These are phyloP conservation scores for Centaurea solstitialis DNA, from an alignment of 129 eudicot genomes.

Conservation along the genomic window DNA sequence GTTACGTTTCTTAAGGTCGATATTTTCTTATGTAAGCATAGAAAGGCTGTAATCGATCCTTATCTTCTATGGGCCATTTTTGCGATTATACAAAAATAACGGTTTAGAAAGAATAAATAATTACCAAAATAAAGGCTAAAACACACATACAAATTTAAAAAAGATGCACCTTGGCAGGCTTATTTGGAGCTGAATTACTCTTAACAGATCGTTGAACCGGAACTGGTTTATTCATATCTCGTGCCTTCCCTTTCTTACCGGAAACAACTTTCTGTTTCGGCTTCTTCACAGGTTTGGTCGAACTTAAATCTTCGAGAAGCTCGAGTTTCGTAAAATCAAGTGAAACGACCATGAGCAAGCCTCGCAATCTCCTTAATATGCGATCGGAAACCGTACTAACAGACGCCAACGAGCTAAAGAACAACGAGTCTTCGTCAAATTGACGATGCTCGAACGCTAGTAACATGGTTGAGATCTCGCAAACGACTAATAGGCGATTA, in stretches of 20 bases:
- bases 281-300: constrained; percentile 41
- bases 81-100: background rate
- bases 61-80: background rate
- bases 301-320: constrained; percentile 67
- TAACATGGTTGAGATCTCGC: constrained; percentile 49
- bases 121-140: background rate
- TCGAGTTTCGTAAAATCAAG: constrained; percentile 86
- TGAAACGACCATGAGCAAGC: constrained; percentile 83
- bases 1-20: background rate
- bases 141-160: constrained; percentile 2
- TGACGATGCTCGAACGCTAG: constrained; percentile 46
- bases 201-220: constrained; percentile 38
- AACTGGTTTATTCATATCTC: constrained; percentile 46
- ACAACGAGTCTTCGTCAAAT: constrained; percentile 45
- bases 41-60: background rate
- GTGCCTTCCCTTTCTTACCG: constrained; percentile 67
- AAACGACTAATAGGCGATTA: constrained; percentile 58
- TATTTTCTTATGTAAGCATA: background rate
- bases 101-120: background rate
- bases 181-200: constrained; percentile 35
- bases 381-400: constrained; percentile 61
- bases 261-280: constrained; percentile 54
- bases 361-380: constrained; percentile 68
- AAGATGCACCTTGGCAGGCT: constrained; percentile 52
- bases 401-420: constrained; percentile 76